Evolutionary conservation across 306 rosid genomes (phyloP), one percentile per base, ranked within the genome.

Genomic region (Quillaja saponaria): DNA sequence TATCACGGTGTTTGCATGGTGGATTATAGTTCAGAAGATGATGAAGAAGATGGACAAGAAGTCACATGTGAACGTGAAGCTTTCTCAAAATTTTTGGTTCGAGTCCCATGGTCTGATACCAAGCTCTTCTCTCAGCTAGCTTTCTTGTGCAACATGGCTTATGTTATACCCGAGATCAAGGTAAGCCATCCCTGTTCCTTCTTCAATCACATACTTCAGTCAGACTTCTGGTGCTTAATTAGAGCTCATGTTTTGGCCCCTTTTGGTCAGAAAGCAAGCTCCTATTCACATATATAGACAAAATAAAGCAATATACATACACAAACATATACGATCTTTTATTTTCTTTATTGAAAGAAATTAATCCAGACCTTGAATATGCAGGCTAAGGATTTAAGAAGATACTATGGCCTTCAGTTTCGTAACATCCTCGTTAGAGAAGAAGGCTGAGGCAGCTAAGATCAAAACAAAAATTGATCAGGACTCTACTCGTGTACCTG

Each of bases 71-170:
- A 81, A 58, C 67, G 60, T 1, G 84, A 86, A 17, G 48, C 71
- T 18, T 92, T 92, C 82, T 55, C 88, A 1, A 74, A 56, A 38
- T 83, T 80, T 80, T 80, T 89, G 72, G 78, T 13, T 18, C 71
- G 55, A 65, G 91, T 92, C 45, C 76, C 90, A 39, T 82, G 80
- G 95, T 82, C 86, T 34, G 89, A 79, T 72, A 86, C 87, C 47
- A 76, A 88, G 70, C 63, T 68, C 3, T 83, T 84, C 76, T 92
- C 96, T 59, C 77, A 84, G 73, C 74, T 86, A 7, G 88, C 96
- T 49, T 84, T 86, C 64, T 76, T 92, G 10, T 61, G 95, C 77
- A 89, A 92, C 85, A 83, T 86, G 86, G 96, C 98, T 14, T 92
- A 89, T 55, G 90, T 72, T 45, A 86, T 92, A 55, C 90, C 85